Evolutionary conservation across 2,329 filamentous ascomycete genomes (phyloP).

Genomic region (Emericellopsis cladophorae): DNA sequence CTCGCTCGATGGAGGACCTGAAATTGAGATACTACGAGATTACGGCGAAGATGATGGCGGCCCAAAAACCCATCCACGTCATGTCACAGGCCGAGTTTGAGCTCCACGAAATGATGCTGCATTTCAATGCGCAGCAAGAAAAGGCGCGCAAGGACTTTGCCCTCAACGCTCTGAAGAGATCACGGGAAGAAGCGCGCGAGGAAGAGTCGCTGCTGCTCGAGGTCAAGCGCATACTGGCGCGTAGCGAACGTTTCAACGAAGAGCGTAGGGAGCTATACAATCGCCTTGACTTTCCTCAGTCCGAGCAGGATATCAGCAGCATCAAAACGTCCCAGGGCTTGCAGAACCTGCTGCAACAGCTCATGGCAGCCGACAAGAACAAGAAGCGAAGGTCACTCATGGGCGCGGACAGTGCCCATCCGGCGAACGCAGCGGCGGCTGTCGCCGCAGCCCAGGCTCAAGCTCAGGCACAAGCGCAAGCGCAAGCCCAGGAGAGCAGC

Average conservation of each 20-base stretch:
- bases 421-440: slow-evolving; percentile 7
- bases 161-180: slow-evolving; percentile 63
- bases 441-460: slow-evolving; percentile 12
- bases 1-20: slow-evolving; percentile 73
- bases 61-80: slow-evolving; percentile 66
- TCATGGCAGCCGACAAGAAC: slow-evolving; percentile 72
- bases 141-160: slow-evolving; percentile 74
- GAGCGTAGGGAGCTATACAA: slow-evolving; percentile 80
- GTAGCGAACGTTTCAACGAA: slow-evolving; percentile 74
- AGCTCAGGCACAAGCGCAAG: slow-evolving; percentile 16
- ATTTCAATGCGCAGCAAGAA: slow-evolving; percentile 76
- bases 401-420: slow-evolving; percentile 41
- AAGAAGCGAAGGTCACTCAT: slow-evolving; percentile 75
- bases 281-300: slow-evolving; percentile 68
- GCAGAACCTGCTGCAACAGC: slow-evolving; percentile 66
- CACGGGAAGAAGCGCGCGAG: slow-evolving; percentile 79
- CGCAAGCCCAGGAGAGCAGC: slow-evolving; percentile 20
- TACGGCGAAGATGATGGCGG: slow-evolving; percentile 67
- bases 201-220: slow-evolving; percentile 84
- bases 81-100: slow-evolving; percentile 83
- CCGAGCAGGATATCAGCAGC: slow-evolving; percentile 56
- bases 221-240: slow-evolving; percentile 79
- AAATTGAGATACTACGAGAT: slow-evolving; percentile 87
- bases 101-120: slow-evolving; percentile 72
- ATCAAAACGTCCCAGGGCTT: slow-evolving; percentile 77